Percentiles rank a stretch among this genome's conserved stretches.
Conservation (phyloP, 768 basidiomycete species). For the Auricularia auricula-judae region DNA sequence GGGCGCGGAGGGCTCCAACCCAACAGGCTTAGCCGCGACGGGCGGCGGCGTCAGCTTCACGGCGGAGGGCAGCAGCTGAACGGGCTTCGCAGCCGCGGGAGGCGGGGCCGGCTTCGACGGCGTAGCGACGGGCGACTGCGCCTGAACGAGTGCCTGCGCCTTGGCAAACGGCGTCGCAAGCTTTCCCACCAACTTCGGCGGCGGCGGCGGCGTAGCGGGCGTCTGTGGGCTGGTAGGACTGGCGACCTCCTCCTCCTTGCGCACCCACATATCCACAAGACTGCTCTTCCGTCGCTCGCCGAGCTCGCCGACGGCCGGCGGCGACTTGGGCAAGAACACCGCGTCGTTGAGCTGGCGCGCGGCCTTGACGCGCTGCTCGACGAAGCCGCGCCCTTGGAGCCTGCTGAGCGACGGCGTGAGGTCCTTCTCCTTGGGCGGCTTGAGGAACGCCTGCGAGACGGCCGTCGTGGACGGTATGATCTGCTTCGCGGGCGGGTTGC, state of each 20-base stretch:
- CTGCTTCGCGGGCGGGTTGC: neutral
- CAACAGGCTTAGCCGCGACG: neutral
- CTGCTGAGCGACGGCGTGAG: slow-evolving; percentile 74
- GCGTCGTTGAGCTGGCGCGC: slow-evolving; percentile 38
- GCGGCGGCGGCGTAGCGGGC: slow-evolving; percentile 4
- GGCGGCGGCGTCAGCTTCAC: neutral
- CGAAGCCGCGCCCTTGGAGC: slow-evolving; percentile 77
- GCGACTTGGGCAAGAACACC: slow-evolving; percentile 3
- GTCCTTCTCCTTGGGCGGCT: slow-evolving; percentile 48
- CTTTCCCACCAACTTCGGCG: slow-evolving; percentile 4
- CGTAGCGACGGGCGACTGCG: neutral
- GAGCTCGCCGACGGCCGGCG: slow-evolving; percentile 11
- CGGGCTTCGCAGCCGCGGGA: neutral
- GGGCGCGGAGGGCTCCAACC: slow-evolving; percentile 11
- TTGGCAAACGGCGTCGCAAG: neutral
- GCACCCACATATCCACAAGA: neutral
- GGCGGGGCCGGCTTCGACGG: neutral
- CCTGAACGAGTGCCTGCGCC: neutral
- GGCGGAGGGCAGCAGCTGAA: neutral
- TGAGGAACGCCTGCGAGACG: slow-evolving; percentile 50
- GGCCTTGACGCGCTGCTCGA: slow-evolving; percentile 70
- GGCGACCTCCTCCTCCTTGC: neutral
- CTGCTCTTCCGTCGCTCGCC: slow-evolving; percentile 25
- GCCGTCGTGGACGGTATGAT: slow-evolving; percentile 1
- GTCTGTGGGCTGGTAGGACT: slow-evolving; percentile 7